Percentiles rank a stretch among this genome's conserved stretches.
phyloP scores from a whole-genome alignment of 305 asterid species.

The Galium porrigens region DNA sequence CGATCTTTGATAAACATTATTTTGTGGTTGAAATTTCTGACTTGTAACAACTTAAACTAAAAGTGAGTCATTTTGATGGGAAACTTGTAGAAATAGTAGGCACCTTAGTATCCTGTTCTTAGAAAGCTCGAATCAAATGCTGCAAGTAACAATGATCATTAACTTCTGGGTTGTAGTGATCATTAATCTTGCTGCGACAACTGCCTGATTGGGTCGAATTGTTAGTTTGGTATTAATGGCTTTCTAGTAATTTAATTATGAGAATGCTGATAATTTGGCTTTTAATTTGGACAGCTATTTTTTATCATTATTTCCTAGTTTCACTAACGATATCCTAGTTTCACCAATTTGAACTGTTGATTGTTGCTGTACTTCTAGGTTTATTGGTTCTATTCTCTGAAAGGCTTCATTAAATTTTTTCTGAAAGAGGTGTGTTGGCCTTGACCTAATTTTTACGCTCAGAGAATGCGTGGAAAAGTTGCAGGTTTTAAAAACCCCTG shows the following conservation, averaged over 20 bases:
- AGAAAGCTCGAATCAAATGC: no score
- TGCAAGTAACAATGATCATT: no score
- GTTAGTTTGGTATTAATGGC: neutral
- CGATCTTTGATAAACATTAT: neutral
- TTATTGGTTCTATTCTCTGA: neutral
- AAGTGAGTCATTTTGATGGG: neutral
- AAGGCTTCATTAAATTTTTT: neutral
- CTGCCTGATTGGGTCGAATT: neutral
- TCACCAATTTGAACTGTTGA: neutral
- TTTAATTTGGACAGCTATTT: neutral
- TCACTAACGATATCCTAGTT: neutral
- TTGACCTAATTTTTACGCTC: conserved; percentile 65
- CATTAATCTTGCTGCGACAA: neutral
- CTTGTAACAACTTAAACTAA: neutral
- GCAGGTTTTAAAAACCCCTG: conserved; percentile 86
- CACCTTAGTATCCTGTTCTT: neutral
- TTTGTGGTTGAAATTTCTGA: neutral
- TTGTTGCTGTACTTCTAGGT: neutral
- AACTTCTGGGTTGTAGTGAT: no score
- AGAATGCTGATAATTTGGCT: neutral
- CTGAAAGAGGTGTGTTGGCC: conserved; percentile 22
- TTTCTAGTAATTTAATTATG: neutral
- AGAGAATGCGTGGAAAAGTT: conserved; percentile 97
- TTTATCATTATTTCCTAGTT: neutral
- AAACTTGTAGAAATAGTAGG: neutral